These are phyloP conservation scores for Thraustochytrium striatum DNA, from an alignment of 352 stramenopile species.

Conservation along the genomic window DNA sequence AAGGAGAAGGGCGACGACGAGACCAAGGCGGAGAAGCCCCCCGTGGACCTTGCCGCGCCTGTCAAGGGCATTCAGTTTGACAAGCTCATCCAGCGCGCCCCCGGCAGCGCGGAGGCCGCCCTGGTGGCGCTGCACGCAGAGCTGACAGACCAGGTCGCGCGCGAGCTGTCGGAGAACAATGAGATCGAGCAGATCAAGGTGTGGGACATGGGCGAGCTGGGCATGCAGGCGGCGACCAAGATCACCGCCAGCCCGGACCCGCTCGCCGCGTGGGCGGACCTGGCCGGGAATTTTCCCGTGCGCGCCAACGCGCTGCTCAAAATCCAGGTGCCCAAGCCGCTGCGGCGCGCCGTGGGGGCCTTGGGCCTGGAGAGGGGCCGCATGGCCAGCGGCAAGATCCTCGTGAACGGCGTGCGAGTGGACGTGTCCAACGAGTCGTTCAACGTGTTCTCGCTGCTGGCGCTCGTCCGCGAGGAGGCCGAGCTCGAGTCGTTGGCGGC, in stretches of 20 bases:
- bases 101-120: slow-evolving; percentile 50
- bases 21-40: background rate
- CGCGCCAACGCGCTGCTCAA: slow-evolving; percentile 54
- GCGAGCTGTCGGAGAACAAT: slow-evolving; percentile 60
- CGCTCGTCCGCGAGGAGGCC: slow-evolving; percentile 67
- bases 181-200: slow-evolving; percentile 62
- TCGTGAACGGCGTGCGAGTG: slow-evolving; percentile 77
- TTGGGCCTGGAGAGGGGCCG: slow-evolving; percentile 57
- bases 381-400: slow-evolving; percentile 64
- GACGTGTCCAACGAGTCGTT: slow-evolving; percentile 75
- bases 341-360: slow-evolving; percentile 55
- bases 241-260: slow-evolving; percentile 70
- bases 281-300: slow-evolving; percentile 79
- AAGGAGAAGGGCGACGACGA: slow-evolving; percentile 20
- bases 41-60: slow-evolving; percentile 13
- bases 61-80: slow-evolving; percentile 55
- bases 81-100: slow-evolving; percentile 48
- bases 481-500: background rate
- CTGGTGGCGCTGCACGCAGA: slow-evolving; percentile 58
- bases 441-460: slow-evolving; percentile 83
- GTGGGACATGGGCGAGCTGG: slow-evolving; percentile 73
- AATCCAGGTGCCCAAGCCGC: slow-evolving; percentile 53
- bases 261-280: slow-evolving; percentile 67
- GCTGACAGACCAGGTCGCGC: slow-evolving; percentile 56
- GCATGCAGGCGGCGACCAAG: slow-evolving; percentile 67